phyloP scores from a whole-genome alignment of 2,329 filamentous ascomycete genomes.

The Verticillium nubilum region DNA sequence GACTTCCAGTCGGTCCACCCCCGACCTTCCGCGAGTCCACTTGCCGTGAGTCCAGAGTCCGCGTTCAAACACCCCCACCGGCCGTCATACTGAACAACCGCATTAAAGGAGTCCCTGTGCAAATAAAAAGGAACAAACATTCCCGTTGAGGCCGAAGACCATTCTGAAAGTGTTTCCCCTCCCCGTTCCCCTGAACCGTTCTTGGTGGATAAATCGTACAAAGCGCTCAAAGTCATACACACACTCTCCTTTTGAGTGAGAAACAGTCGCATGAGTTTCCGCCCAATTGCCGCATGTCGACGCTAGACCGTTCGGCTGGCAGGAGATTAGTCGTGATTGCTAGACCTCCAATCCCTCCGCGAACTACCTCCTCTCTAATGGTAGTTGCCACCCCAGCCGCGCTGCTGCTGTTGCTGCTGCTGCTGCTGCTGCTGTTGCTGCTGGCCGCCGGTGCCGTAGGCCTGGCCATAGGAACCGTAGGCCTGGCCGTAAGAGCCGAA shows the following conservation, averaged over 20 bases:
- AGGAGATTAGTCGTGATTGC: conserved; percentile 10
- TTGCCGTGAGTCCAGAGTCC: not conserved
- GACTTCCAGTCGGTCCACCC: not conserved
- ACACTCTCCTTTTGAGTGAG: conserved; percentile 8
- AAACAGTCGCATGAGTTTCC: conserved; percentile 6
- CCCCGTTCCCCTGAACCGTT: conserved; percentile 12
- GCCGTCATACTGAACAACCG: not conserved
- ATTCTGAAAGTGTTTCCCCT: conserved; percentile 13
- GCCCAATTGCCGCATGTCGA: not conserved
- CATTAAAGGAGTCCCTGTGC: conserved; percentile 1
- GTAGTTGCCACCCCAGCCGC: conserved; percentile 58
- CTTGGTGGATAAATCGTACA: conserved; percentile 11
- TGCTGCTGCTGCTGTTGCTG: conserved; percentile 32
- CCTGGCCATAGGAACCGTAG: conserved; percentile 35
- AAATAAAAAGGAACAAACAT: conserved; percentile 9
- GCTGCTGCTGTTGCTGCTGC: conserved; percentile 37
- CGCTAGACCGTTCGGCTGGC: conserved; percentile 8
- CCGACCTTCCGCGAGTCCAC: not conserved
- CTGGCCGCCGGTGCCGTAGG: conserved; percentile 32
- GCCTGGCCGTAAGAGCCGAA: conserved; percentile 47
- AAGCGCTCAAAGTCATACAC: conserved; percentile 15
- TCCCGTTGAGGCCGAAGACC: conserved; percentile 12
- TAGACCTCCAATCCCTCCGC: conserved; percentile 6
- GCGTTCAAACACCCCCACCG: not conserved
- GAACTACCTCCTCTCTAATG: conserved; percentile 26